A percentile compares a stretch with the other conserved stretches of the same genome.
phyloP scores from a whole-genome alignment of 2,329 filamentous ascomycete genomes.

The Hypoxylon sp. region DNA sequence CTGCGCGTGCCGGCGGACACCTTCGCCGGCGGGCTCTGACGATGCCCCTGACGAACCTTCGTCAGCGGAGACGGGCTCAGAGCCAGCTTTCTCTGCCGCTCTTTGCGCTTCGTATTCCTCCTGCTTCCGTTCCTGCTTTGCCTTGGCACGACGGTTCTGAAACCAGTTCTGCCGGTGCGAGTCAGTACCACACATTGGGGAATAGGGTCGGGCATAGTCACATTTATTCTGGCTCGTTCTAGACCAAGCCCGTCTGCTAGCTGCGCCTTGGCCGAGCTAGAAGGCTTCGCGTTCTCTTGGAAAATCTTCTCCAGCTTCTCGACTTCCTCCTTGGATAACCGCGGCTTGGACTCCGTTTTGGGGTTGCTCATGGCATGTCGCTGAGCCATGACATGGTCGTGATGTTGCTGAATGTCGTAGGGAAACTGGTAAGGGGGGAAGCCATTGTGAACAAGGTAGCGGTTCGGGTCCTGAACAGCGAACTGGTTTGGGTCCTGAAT shows the following conservation, averaged over 20 bases:
- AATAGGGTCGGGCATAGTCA: constrained; percentile 47
- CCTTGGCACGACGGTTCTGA: constrained; percentile 70
- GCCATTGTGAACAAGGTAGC: constrained; percentile 36
- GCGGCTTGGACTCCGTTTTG: constrained; percentile 56
- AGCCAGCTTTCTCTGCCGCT: constrained; percentile 48
- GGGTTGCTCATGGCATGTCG: constrained; percentile 39
- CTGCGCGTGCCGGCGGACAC: constrained; percentile 46
- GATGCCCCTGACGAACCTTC: constrained; percentile 31
- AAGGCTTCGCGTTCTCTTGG: constrained; percentile 70
- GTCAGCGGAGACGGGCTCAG: constrained; percentile 47
- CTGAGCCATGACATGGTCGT: constrained; percentile 39
- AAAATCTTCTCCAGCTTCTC: constrained; percentile 73
- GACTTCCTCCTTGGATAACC: constrained; percentile 76
- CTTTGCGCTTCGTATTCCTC: constrained; percentile 58
- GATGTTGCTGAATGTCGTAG: constrained; percentile 42
- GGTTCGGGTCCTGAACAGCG: neutral
- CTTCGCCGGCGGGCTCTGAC: constrained; percentile 41
- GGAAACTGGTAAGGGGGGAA: constrained; percentile 43
- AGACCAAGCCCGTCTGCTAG: constrained; percentile 68
- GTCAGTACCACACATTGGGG: constrained; percentile 31
- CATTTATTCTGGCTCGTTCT: constrained; percentile 70
- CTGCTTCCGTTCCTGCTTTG: constrained; percentile 69
- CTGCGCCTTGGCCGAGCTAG: constrained; percentile 66
- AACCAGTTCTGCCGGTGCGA: constrained; percentile 68
- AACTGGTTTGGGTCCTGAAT: neutral